phyloP scores from a whole-genome alignment of 176 grass and related monocot genomes.

The Musa schizocarpa region DNA sequence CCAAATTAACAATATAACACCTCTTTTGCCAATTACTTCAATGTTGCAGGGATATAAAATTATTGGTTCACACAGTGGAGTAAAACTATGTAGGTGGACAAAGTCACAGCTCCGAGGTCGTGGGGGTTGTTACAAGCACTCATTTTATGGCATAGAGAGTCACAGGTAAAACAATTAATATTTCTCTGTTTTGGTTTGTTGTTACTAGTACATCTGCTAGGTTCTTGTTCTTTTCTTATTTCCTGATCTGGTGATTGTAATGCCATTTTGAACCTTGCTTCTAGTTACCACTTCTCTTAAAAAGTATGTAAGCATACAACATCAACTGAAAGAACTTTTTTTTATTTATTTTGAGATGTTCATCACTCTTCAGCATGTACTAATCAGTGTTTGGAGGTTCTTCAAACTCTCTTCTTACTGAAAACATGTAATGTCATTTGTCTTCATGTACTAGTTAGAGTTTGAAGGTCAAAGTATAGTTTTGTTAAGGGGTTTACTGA shows the following conservation, averaged over 20 bases:
- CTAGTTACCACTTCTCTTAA: neutral
- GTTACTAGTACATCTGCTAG: neutral
- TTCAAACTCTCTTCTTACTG: neutral
- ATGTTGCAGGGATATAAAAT: conserved; percentile 88
- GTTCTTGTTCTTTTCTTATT: neutral
- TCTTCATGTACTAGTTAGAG: too few species aligned
- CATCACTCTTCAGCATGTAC: neutral
- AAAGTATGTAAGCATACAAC: too few species aligned
- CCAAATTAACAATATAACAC: neutral
- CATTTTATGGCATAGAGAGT: conserved; percentile 98
- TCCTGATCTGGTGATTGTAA: neutral
- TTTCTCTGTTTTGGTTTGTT: neutral
- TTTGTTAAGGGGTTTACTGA: neutral
- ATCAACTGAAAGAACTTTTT: neutral
- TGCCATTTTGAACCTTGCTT: neutral
- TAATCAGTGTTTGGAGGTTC: neutral
- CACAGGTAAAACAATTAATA: conserved; percentile 44
- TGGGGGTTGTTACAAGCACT: conserved; percentile 96
- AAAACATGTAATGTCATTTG: too few species aligned
- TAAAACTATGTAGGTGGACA: conserved; percentile 98
- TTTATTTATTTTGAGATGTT: neutral
- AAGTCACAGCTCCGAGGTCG: conserved; percentile 92
- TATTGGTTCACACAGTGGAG: conserved; percentile 92
- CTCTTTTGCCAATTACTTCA: neutral
- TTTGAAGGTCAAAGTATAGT: too few species aligned